Conservation (phyloP, 768 basidiomycete genomes). For the Serpula lacrymans region DNA sequence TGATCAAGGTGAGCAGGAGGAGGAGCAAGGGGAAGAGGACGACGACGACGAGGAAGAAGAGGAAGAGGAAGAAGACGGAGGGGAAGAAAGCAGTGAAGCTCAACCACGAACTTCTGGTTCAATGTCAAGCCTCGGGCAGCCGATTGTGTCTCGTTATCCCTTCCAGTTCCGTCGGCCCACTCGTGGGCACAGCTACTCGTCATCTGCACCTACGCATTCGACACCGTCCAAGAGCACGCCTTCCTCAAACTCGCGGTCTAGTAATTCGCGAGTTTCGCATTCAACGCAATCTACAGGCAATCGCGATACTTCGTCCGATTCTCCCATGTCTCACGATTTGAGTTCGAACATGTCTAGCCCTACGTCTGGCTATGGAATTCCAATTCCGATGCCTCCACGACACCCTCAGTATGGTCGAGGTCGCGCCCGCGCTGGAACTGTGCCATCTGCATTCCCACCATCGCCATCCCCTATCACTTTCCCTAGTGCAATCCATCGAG, state of each 20-base stretch:
- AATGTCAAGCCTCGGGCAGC: slow-evolving; percentile 82
- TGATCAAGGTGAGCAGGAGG: slow-evolving; percentile 22
- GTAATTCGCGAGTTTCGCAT: slow-evolving; percentile 34
- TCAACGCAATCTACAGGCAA: slow-evolving; percentile 64
- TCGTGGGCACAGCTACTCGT: slow-evolving; percentile 44
- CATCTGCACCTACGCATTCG: slow-evolving; percentile 37
- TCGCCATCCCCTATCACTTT: slow-evolving; percentile 34
- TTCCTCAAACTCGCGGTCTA: slow-evolving; percentile 37
- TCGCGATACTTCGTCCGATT: slow-evolving; percentile 53
- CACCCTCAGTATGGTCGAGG: slow-evolving; percentile 39
- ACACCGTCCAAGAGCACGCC: slow-evolving; percentile 35
- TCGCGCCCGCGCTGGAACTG: slow-evolving; percentile 36
- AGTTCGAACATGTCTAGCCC: slow-evolving; percentile 36
- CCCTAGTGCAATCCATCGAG: slow-evolving; percentile 16
- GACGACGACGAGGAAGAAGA: slow-evolving; percentile 45
- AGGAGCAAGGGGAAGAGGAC: slow-evolving; percentile 30
- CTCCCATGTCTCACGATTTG: slow-evolving; percentile 45
- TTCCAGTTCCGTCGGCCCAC: slow-evolving; percentile 56
- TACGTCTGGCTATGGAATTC: slow-evolving; percentile 27
- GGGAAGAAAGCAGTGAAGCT: slow-evolving; percentile 43
- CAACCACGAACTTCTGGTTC: slow-evolving; percentile 72
- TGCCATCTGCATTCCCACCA: slow-evolving; percentile 30
- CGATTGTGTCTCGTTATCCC: slow-evolving; percentile 65
- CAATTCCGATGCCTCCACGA: slow-evolving; percentile 49
- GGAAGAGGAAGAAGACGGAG: slow-evolving; percentile 33